Evolutionary conservation across 2,329 filamentous ascomycete genomes (phyloP), one percentile per base, ranked within the genome.

Genomic region (Aspergillus thermomutatus): DNA sequence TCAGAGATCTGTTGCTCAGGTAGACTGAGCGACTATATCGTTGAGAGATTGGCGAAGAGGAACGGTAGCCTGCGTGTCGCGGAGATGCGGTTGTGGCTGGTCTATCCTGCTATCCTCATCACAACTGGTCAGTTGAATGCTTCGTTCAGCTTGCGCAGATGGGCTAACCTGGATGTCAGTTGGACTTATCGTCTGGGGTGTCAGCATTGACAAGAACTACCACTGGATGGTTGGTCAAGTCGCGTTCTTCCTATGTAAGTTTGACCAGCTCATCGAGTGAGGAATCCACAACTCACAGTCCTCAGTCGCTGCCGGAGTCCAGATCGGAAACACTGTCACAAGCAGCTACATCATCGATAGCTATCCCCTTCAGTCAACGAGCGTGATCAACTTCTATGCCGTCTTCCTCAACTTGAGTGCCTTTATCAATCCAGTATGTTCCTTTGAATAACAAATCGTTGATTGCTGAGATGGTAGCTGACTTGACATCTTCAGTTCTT

Each of bases 181-280:
- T 6, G 82, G 83, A 0, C 66, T 82, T 34, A 72, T 83, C 31
- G 48, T 85, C 49, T 85, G 82, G 82, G 82, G 82, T 0, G 65
- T 84, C 45, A 82, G 79, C 52, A 71, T 85, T 14, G 82, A 84
- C 56, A 74, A 72, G 43, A 65, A 65, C 0, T 83, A 80, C 62
- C 82, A 85, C 66, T 85, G 82, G 81, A 81, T 83, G 37, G 78
- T 83, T 0, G 83, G 81, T 1, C 82, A 85, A 58, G 69, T 83
- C 3, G 81, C 80, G 0, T 80, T 85, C 58, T 82, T 82, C 58
- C 64, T 85, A 1, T 82, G 79, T 82, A 70, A 70, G 76, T 70
- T n/a, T 21, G 34, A 21, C 23, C 45, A 23, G 40, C 17, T 49
- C 3, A n/a, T 7, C 5, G 41, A 14, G 4, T 10, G 41, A 45